phyloP scores from a whole-genome alignment of 495 filamentous ascomycete species.

The Penicillium odoratum region DNA sequence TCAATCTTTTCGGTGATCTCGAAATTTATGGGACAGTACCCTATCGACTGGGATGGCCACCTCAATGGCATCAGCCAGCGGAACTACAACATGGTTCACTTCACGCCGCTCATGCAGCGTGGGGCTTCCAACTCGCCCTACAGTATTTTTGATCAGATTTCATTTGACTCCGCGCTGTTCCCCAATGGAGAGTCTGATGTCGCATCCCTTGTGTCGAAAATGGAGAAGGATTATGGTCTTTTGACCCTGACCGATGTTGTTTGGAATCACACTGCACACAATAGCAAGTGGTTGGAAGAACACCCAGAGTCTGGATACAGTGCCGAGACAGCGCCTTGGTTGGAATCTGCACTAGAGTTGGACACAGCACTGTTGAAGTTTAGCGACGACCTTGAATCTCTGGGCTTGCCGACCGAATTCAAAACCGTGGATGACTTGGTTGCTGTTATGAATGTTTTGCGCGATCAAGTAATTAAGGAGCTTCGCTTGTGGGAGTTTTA shows the following conservation, averaged over 20 bases:
- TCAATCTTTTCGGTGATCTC: slow-evolving; percentile 94
- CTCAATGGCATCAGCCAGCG: slow-evolving; percentile 80
- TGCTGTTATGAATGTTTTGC: slow-evolving; percentile 79
- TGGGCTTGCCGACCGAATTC: slow-evolving; percentile 74
- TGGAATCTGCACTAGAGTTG: slow-evolving; percentile 82
- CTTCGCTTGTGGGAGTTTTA: slow-evolving; percentile 94
- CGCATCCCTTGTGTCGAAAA: slow-evolving; percentile 67
- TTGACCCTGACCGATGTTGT: slow-evolving; percentile 95
- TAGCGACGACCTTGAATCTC: slow-evolving; percentile 61
- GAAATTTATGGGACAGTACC: slow-evolving; percentile 95
- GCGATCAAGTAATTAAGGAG: slow-evolving; percentile 71
- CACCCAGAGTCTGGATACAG: slow-evolving; percentile 98
- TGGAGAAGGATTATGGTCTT: slow-evolving; percentile 83
- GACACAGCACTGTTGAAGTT: slow-evolving; percentile 83
- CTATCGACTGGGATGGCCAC: slow-evolving; percentile 84
- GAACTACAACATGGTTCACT: slow-evolving; percentile 99
- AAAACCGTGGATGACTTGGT: slow-evolving; percentile 71
- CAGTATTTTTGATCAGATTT: slow-evolving; percentile 88
- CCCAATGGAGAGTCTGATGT: slow-evolving; percentile 87
- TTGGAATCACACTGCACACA: slow-evolving; percentile 96
- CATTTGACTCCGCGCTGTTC: slow-evolving; percentile 81
- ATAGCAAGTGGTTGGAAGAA: slow-evolving; percentile 89
- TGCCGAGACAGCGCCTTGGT: slow-evolving; percentile 86
- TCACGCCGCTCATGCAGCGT: slow-evolving; percentile 87
- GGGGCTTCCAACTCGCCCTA: slow-evolving; percentile 95